A percentile compares a stretch with the other conserved stretches of the same genome.
Evolutionary conservation across 768 basidiomycete species (phyloP).

Genomic region (Leccinum longicurvipes): DNA sequence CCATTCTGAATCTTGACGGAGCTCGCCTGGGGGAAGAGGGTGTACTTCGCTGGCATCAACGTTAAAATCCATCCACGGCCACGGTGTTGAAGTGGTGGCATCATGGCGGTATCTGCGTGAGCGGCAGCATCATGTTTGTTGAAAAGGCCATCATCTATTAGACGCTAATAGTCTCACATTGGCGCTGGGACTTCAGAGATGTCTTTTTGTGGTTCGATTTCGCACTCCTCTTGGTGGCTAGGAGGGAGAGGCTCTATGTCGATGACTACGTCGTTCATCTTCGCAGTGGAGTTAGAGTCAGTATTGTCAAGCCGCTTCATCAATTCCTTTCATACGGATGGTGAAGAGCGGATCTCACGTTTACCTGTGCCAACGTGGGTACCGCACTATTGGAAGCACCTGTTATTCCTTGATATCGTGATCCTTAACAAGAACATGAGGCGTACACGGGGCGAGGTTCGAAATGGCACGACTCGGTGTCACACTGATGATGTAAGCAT

Average conservation of each 20-base stretch:
- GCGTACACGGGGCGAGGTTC: too few relatives aligned
- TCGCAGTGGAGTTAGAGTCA: constrained; percentile 1
- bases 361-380: too few relatives aligned
- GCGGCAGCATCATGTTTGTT: background rate
- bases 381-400: too few relatives aligned
- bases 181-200: constrained; percentile 24
- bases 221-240: constrained; percentile 1
- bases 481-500: too few relatives aligned
- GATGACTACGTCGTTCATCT: constrained; percentile 11
- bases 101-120: constrained; percentile 35
- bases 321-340: too few relatives aligned
- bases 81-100: constrained; percentile 39
- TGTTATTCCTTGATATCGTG: too few relatives aligned
- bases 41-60: constrained; percentile 19
- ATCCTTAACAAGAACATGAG: too few relatives aligned
- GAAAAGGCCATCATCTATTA: background rate
- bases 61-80: constrained; percentile 42
- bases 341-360: too few relatives aligned
- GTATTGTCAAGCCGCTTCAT: too few relatives aligned
- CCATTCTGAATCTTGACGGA: constrained; percentile 20
- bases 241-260: constrained; percentile 2
- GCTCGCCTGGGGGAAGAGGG: constrained; percentile 13
- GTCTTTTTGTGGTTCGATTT: constrained; percentile 6
- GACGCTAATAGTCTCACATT: constrained; percentile 11
- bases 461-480: too few relatives aligned